phyloP scores from a whole-genome alignment of 2,329 filamentous ascomycete genomes.

The Nemania abortiva region DNA sequence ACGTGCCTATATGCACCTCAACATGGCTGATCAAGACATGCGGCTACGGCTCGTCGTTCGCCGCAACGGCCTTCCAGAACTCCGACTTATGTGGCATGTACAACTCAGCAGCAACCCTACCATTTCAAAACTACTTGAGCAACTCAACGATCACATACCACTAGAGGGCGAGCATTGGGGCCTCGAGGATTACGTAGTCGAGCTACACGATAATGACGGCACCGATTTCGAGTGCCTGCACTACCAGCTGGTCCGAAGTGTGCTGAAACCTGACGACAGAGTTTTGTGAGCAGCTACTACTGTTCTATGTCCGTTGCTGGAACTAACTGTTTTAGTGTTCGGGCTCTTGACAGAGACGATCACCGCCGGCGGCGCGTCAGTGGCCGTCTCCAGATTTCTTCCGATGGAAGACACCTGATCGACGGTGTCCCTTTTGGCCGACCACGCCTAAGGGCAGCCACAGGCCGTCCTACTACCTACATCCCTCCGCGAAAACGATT shows the following conservation, averaged over 20 bases:
- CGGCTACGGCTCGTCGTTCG: slow-evolving; percentile 80
- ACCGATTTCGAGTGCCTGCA: slow-evolving; percentile 86
- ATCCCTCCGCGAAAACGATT: slow-evolving; percentile 81
- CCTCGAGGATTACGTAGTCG: slow-evolving; percentile 88
- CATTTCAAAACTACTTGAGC: slow-evolving; percentile 79
- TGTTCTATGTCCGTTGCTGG: not conserved
- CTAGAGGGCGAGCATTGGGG: slow-evolving; percentile 87
- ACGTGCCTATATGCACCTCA: slow-evolving; percentile 1
- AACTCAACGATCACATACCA: slow-evolving; percentile 83
- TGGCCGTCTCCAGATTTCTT: slow-evolving; percentile 84
- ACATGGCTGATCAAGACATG: slow-evolving; percentile 61
- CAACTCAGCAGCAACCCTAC: slow-evolving; percentile 71
- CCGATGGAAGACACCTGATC: slow-evolving; percentile 82
- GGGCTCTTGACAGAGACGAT: slow-evolving; percentile 81
- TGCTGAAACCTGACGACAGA: slow-evolving; percentile 86
- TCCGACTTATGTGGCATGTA: slow-evolving; percentile 78
- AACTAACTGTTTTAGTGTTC: slow-evolving; percentile 68
- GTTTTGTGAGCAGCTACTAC: slow-evolving; percentile 70
- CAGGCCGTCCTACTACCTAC: slow-evolving; percentile 72
- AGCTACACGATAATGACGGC: slow-evolving; percentile 69
- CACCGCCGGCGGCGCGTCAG: slow-evolving; percentile 77
- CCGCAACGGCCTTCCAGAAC: slow-evolving; percentile 78
- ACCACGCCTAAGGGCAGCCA: slow-evolving; percentile 71
- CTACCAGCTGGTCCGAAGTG: slow-evolving; percentile 76
- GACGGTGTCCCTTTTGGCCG: slow-evolving; percentile 89